phyloP scores from a whole-genome alignment of 768 basidiomycete species.

The Tubosaeta brunneosetosa region DNA sequence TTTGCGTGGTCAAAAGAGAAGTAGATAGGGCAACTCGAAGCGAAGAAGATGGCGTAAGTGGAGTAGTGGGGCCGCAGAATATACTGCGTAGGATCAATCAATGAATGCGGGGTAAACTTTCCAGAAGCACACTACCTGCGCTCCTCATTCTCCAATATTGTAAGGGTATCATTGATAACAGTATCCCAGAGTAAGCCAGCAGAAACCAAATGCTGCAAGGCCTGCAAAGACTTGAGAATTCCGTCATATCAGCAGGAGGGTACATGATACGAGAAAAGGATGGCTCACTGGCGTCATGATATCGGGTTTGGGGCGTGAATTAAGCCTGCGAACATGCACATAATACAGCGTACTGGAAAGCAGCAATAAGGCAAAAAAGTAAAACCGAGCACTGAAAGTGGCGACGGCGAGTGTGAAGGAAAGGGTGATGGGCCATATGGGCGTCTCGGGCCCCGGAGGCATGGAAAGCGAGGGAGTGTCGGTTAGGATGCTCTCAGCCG shows the following conservation, averaged over 20 bases:
- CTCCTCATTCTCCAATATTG: conserved; percentile 65
- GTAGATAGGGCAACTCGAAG: conserved; percentile 70
- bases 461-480: conserved; percentile 23
- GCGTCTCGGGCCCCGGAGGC: conserved; percentile 32
- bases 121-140: conserved; percentile 42
- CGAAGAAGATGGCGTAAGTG: conserved; percentile 25
- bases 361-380: conserved; percentile 36
- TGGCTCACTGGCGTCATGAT: conserved; percentile 50
- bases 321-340: conserved; percentile 34
- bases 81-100: conserved; percentile 20
- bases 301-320: conserved; percentile 37
- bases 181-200: conserved; percentile 73
- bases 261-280: not conserved
- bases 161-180: conserved; percentile 64
- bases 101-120: not conserved
- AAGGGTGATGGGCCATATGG: conserved; percentile 38
- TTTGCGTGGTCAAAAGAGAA: conserved; percentile 69
- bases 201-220: conserved; percentile 61
- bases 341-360: conserved; percentile 38
- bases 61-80: conserved; percentile 40
- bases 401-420: conserved; percentile 36
- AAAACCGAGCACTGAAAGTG: conserved; percentile 42
- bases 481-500: conserved; percentile 24
- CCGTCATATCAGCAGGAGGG: conserved; percentile 3
- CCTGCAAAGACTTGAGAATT: conserved; percentile 50